A percentile compares a stretch with the other conserved stretches of the same genome.
phyloP scores from a whole-genome alignment of 73 alveolate genomes.

The Uronychia setigera region DNA sequence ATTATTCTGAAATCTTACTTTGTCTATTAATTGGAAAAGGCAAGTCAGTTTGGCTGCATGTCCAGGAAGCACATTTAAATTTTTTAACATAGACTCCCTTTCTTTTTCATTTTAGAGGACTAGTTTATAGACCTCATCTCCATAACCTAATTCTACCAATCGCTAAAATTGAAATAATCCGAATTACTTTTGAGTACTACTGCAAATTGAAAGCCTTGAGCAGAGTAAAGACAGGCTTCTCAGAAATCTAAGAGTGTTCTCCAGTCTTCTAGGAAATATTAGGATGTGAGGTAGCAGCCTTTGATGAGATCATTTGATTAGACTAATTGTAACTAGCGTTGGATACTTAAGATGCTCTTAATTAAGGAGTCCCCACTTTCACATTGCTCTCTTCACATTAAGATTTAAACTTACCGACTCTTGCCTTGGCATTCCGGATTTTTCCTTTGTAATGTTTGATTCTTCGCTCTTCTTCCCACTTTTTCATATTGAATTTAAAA shows the following conservation, averaged over 20 bases:
- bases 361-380: background rate
- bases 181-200: constrained; percentile 24
- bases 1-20: constrained; percentile 27
- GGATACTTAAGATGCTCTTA: background rate
- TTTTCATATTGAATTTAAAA: constrained; percentile 10
- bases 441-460: background rate
- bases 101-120: constrained; percentile 29
- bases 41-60: constrained; percentile 34
- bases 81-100: constrained; percentile 10
- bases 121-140: constrained; percentile 45
- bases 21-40: constrained; percentile 45
- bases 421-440: constrained; percentile 2
- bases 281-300: background rate
- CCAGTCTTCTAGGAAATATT: background rate
- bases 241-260: constrained; percentile 7
- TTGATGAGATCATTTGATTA: background rate
- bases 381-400: background rate
- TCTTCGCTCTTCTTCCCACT: constrained; percentile 19
- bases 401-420: background rate
- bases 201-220: constrained; percentile 51
- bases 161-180: background rate
- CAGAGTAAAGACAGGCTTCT: constrained; percentile 36
- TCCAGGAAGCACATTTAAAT: constrained; percentile 48
- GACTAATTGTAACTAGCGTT: background rate
- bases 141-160: constrained; percentile 43